Percentiles rank a stretch among this genome's conserved stretches.
Conservation (phyloP, 75 land plant genomes). For the Cupressus sempervirens region DNA sequence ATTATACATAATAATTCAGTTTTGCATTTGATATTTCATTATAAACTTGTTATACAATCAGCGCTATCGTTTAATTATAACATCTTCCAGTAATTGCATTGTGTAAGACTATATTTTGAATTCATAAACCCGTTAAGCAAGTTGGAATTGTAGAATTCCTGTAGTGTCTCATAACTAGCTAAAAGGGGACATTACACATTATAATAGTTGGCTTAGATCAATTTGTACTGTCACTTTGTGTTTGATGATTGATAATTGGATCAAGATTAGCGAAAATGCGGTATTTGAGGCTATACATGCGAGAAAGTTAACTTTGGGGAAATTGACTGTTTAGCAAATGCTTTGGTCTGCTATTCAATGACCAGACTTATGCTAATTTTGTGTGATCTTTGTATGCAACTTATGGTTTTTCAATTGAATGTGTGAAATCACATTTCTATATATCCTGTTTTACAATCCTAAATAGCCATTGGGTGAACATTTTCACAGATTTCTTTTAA, state of each 20-base stretch:
- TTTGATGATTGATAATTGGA: neutral
- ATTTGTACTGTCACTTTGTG: neutral
- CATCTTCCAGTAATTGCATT: too few relatives aligned
- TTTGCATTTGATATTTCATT: too few relatives aligned
- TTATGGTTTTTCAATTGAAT: neutral
- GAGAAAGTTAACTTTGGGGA: neutral
- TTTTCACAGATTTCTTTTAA: neutral
- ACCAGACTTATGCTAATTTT: neutral
- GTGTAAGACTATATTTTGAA: too few relatives aligned
- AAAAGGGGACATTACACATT: too few relatives aligned
- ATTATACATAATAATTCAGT: too few relatives aligned
- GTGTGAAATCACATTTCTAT: neutral
- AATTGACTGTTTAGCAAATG: too few relatives aligned
- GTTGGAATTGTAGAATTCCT: too few relatives aligned
- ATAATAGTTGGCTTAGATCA: neutral
- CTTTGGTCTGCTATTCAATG: neutral
- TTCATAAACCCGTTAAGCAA: too few relatives aligned
- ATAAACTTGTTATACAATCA: too few relatives aligned
- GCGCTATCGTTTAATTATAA: too few relatives aligned
- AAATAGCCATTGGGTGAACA: neutral
- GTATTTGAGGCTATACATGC: neutral
- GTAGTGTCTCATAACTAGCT: too few relatives aligned
- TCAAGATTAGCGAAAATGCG: neutral
- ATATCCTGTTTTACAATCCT: neutral
- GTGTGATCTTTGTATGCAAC: neutral